These are phyloP conservation scores for Penicillium sclerotigenum DNA, from an alignment of 2,329 filamentous ascomycete genomes.

Conservation along the genomic window DNA sequence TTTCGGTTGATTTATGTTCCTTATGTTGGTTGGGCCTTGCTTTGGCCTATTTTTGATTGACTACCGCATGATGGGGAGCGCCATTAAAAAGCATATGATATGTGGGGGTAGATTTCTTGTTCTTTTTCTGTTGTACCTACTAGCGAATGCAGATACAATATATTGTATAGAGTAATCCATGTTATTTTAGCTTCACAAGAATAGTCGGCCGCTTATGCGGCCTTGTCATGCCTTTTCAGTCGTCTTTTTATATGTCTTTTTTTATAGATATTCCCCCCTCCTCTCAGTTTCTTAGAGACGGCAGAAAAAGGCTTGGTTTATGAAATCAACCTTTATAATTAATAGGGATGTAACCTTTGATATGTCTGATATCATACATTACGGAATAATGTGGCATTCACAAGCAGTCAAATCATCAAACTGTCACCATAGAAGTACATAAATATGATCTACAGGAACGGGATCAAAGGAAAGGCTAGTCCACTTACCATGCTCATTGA, in stretches of 20 bases:
- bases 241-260: too few relatives aligned
- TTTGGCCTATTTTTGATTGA: background rate
- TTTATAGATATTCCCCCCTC: too few relatives aligned
- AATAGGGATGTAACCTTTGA: too few relatives aligned
- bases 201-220: too few relatives aligned
- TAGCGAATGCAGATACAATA: slow-evolving; percentile 10
- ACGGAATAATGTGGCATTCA: background rate
- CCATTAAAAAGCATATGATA: background rate
- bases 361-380: background rate
- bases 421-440: background rate
- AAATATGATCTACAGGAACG: background rate
- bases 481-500: background rate
- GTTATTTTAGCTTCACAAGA: background rate
- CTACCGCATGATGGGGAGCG: background rate
- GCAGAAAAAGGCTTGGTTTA: too few relatives aligned
- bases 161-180: slow-evolving; percentile 5
- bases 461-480: background rate
- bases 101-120: background rate
- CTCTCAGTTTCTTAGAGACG: too few relatives aligned
- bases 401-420: background rate
- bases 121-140: slow-evolving; percentile 4
- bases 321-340: too few relatives aligned
- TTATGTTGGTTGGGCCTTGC: background rate
- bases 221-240: too few relatives aligned
- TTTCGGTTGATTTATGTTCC: slow-evolving; percentile 30